These are phyloP conservation scores for Mycothermus thermophilus DNA, from an alignment of 495 filamentous ascomycete genomes.

Conservation along the genomic window DNA sequence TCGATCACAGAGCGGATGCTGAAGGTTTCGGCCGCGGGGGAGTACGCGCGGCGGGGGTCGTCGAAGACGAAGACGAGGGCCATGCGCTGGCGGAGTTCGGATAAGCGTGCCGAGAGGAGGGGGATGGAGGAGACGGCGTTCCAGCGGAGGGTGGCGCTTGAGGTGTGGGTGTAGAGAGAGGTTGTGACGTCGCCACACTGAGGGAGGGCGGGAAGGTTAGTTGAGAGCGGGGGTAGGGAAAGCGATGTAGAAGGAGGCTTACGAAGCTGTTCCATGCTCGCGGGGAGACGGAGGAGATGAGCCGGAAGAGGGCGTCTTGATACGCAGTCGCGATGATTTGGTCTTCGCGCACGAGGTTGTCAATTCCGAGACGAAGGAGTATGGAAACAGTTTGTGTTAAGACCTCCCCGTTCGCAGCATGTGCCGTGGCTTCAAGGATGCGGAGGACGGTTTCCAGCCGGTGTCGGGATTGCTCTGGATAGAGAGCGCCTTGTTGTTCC, in stretches of 20 bases:
- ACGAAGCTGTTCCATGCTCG: slow-evolving; percentile 14
- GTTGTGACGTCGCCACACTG: slow-evolving; percentile 42
- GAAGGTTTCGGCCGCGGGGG: slow-evolving; percentile 31
- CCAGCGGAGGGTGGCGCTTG: slow-evolving; percentile 38
- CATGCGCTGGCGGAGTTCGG: slow-evolving; percentile 55
- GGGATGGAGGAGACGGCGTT: slow-evolving; percentile 40
- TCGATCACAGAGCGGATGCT: slow-evolving; percentile 37
- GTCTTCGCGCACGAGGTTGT: slow-evolving; percentile 26
- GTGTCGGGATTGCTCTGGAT: slow-evolving; percentile 22
- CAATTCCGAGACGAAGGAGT: slow-evolving; percentile 43
- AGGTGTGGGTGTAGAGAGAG: slow-evolving; percentile 37
- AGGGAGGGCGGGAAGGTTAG: slow-evolving; percentile 12
- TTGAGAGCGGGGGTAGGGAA: background rate
- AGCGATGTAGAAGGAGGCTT: slow-evolving; percentile 1
- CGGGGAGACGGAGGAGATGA: slow-evolving; percentile 9
- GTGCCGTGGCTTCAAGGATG: slow-evolving; percentile 18
- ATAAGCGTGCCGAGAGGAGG: slow-evolving; percentile 40
- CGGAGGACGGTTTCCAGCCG: slow-evolving; percentile 22
- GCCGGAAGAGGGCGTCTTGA: slow-evolving; percentile 9
- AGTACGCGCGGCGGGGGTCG: slow-evolving; percentile 32
- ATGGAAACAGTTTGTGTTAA: slow-evolving; percentile 17
- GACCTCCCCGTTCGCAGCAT: slow-evolving; percentile 8
- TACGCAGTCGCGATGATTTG: slow-evolving; percentile 15
- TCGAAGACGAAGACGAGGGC: slow-evolving; percentile 56
- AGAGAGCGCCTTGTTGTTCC: slow-evolving; percentile 12